Evolutionary conservation across 306 rosid species (phyloP), one percentile per base, ranked within the genome.

Genomic region (Parietaria judaica): DNA sequence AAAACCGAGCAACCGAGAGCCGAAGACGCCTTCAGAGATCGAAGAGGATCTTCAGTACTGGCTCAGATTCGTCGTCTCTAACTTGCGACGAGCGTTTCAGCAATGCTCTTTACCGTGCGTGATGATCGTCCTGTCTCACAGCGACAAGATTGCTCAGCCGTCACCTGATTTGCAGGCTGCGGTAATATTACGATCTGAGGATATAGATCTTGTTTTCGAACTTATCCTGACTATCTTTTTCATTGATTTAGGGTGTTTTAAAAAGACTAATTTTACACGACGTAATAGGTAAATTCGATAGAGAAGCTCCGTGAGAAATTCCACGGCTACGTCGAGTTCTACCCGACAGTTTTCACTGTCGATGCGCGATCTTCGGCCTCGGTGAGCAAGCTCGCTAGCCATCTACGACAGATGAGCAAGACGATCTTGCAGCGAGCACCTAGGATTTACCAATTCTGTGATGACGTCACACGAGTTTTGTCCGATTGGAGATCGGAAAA

Each of bases 31-130:
- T 0, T 23, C 54, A 8, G 97, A 92, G 86, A 84, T 92, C 59
- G 99, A 88, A 74, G 99, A 94, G 53, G 97, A 94, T 68, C 77
- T 94, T 37, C 99, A 78, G 58, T 94, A 92, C 66, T 92, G 99
- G 97, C 97, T 92, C 59, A 79, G 94, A 79, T 94, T 82, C 84
- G 79, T 94, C 58, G 94, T 88, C 62, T 94, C 94, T 48, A 94
- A 94, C 74, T 88, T 94, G 41, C 88, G 71, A 84, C 76, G 78
- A 72, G 94, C 97, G 48, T 69, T 80, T 11, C 95, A 86, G 65
- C 99, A 88, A 71, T 88, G 97, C 74, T 72, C 82, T 80, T 82
- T 88, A 15, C 94, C 97, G 56, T 88, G 82, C 73, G 94, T 86
- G 34, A 87, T 94, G 17, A 73, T 92, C 49, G 97, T 88, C 63